phyloP scores from a whole-genome alignment of 139 green algal species.

The Micractinium conductrix region DNA sequence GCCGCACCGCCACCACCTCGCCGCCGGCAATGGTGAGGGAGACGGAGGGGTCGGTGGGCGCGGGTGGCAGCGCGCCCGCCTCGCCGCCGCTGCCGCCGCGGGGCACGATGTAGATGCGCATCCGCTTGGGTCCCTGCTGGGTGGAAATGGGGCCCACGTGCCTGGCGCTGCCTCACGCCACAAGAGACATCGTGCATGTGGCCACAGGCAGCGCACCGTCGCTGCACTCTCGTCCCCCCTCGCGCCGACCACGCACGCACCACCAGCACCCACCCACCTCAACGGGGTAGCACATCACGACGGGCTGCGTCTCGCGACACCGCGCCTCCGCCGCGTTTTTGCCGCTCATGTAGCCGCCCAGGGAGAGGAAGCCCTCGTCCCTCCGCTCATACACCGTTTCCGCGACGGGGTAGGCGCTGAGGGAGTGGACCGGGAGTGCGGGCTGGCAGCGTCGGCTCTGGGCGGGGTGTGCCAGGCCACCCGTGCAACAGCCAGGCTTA shows the following conservation, averaged over 20 bases:
- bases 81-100: neutral
- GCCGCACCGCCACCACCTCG: slow-evolving; percentile 63
- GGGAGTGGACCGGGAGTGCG: neutral
- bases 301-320: slow-evolving; percentile 66
- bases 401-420: slow-evolving; percentile 58
- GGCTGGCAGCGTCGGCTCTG: no score
- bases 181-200: neutral
- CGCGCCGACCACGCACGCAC: no score
- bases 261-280: no score
- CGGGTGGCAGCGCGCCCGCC: neutral
- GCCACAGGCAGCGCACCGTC: no score
- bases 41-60: slow-evolving; percentile 34
- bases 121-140: slow-evolving; percentile 31
- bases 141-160: no score
- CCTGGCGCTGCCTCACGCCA: no score
- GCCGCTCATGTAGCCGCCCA: slow-evolving; percentile 70
- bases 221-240: no score
- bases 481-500: neutral
- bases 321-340: slow-evolving; percentile 44
- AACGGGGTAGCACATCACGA: slow-evolving; percentile 67
- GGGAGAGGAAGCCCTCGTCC: slow-evolving; percentile 51
- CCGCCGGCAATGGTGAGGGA: slow-evolving; percentile 55
- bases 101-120: slow-evolving; percentile 29
- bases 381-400: slow-evolving; percentile 60
- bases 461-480: neutral